These are phyloP conservation scores for Endogone sp. DNA, from an alignment of 192 early-diverging fungal genomes.

Conservation along the genomic window DNA sequence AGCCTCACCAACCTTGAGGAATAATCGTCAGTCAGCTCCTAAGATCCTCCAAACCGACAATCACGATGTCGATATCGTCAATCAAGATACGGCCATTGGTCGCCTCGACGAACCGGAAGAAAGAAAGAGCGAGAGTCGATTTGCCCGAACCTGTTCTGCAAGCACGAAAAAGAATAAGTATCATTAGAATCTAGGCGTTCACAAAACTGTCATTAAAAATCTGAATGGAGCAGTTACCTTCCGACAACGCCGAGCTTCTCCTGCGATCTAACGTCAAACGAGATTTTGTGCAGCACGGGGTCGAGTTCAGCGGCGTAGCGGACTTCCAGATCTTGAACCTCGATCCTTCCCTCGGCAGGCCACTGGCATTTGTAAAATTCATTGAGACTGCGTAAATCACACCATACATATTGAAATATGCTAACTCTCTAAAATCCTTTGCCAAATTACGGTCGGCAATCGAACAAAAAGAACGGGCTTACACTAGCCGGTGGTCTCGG, in stretches of 20 bases:
- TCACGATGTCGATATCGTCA: constrained; percentile 80
- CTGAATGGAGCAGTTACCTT: background rate
- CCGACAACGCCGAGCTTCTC: constrained; percentile 97
- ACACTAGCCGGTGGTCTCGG: constrained; percentile 46
- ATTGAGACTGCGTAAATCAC: too few species aligned
- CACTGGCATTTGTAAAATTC: too few species aligned
- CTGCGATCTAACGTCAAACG: constrained; percentile 31
- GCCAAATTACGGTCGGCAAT: too few species aligned
- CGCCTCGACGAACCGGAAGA: constrained; percentile 78
- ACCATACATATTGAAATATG: too few species aligned
- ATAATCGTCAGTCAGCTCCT: constrained; percentile 79
- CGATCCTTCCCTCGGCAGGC: constrained; percentile 73
- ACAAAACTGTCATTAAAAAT: background rate
- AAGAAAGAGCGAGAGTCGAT: constrained; percentile 70
- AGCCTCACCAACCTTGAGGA: constrained; percentile 48
- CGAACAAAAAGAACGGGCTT: constrained; percentile 9
- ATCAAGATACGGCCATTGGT: constrained; percentile 64
- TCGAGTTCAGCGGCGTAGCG: constrained; percentile 68
- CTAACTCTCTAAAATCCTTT: constrained; percentile 3
- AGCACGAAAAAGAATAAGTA: background rate
- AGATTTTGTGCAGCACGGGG: constrained; percentile 73
- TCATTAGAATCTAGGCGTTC: background rate
- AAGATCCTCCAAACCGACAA: constrained; percentile 80
- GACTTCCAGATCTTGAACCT: constrained; percentile 66
- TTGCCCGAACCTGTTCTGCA: constrained; percentile 87